Evolutionary conservation across 257 asterid genomes (phyloP).

Genomic region (Penstemon eatonii): DNA sequence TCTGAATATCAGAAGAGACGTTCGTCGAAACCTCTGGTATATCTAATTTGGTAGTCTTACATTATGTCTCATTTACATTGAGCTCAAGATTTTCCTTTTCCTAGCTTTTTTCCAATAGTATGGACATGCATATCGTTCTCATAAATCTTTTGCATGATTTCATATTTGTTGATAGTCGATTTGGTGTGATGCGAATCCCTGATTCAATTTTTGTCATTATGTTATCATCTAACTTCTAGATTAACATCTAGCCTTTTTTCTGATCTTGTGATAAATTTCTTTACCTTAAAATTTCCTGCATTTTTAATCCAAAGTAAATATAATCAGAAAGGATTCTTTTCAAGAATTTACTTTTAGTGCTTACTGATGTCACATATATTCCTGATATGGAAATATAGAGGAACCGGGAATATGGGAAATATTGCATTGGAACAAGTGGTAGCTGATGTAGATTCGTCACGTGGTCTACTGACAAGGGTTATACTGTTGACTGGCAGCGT

Average conservation of each 20-base stretch:
- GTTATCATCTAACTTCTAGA: not conserved
- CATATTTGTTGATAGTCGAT: too few relatives aligned
- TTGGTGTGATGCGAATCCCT: too few relatives aligned
- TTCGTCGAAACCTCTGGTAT: slow-evolving; percentile 68
- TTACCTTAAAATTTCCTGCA: not conserved
- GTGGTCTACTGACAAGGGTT: slow-evolving; percentile 56
- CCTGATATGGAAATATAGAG: slow-evolving; percentile 70
- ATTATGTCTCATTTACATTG: slow-evolving; percentile 4
- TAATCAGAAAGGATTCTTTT: not conserved
- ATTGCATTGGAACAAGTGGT: slow-evolving; percentile 56
- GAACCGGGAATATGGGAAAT: slow-evolving; percentile 52
- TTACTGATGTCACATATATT: slow-evolving; percentile 17
- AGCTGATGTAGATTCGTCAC: slow-evolving; percentile 47
- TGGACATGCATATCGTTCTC: not conserved
- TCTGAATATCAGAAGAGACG: slow-evolving; percentile 56
- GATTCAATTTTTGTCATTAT: not conserved
- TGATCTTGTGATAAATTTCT: too few relatives aligned
- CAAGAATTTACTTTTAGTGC: slow-evolving; percentile 9
- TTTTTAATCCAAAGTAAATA: slow-evolving; percentile 1
- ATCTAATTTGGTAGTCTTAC: slow-evolving; percentile 1
- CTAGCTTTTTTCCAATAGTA: not conserved
- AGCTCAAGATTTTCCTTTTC: not conserved
- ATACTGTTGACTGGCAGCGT: slow-evolving; percentile 57
- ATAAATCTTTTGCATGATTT: too few relatives aligned
- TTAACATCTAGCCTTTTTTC: too few relatives aligned